Conservation (phyloP, 371 early-diverging fungal genomes). For the Apophysomyces elegans region DNA sequence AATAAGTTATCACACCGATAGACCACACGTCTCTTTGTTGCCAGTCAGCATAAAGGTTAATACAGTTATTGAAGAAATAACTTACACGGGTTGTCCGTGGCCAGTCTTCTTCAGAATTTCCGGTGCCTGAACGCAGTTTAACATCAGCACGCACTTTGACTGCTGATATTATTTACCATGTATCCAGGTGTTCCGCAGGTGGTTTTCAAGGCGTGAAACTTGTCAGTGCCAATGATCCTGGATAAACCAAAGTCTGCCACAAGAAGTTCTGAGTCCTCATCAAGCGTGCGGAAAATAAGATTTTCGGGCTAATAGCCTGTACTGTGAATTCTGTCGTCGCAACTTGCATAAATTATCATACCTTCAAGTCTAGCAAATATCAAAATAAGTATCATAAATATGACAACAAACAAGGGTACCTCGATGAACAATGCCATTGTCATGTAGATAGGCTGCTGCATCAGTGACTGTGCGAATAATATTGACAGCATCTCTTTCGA, state of each 20-base stretch:
- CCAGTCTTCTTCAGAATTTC: constrained; percentile 78
- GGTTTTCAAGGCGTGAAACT: constrained; percentile 76
- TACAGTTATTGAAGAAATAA: not conserved
- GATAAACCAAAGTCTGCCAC: constrained; percentile 94
- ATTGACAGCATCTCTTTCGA: constrained; percentile 87
- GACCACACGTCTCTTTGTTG: constrained; percentile 87
- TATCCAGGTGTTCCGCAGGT: constrained; percentile 90
- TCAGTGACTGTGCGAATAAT: constrained; percentile 76
- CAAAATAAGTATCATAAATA: not conserved
- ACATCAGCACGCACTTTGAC: not conserved
- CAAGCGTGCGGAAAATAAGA: constrained; percentile 77
- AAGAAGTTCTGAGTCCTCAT: constrained; percentile 72
- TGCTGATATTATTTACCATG: constrained; percentile 52
- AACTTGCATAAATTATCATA: not conserved
- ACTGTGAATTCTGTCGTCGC: not conserved
- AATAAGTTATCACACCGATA: constrained; percentile 91
- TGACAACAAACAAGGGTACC: constrained; percentile 51
- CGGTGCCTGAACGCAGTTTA: constrained; percentile 59
- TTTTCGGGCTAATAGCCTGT: constrained; percentile 75
- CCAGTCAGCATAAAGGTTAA: constrained; percentile 33
- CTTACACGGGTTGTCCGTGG: constrained; percentile 69
- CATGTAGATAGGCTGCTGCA: constrained; percentile 85
- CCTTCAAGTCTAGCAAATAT: constrained; percentile 30
- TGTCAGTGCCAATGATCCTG: constrained; percentile 80
- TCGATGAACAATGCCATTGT: constrained; percentile 86